Percentiles rank a stretch among this genome's conserved stretches.
phyloP scores from a whole-genome alignment of 2,329 filamentous ascomycete species.

The Apiospora phragmitis region DNA sequence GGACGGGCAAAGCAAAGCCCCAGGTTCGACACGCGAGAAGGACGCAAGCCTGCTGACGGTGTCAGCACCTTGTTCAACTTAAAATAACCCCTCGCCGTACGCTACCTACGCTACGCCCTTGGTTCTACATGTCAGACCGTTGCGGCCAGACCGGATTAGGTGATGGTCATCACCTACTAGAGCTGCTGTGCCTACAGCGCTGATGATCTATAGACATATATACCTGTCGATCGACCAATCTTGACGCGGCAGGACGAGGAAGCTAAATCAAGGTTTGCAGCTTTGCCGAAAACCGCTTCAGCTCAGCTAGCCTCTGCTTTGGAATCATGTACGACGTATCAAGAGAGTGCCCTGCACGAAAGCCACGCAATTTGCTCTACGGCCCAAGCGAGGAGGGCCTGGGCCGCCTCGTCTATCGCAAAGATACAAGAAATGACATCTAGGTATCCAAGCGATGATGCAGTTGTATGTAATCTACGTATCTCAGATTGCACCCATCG shows the following conservation, averaged over 20 bases:
- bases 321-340: neutral
- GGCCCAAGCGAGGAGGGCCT: neutral
- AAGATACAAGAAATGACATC: neutral
- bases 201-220: neutral
- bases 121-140: neutral
- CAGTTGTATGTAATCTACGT: neutral
- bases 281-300: neutral
- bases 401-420: neutral
- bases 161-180: too few relatives aligned
- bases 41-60: neutral
- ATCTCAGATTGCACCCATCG: neutral
- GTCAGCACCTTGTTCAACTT: conserved; percentile 12
- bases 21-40: neutral
- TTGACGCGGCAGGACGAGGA: neutral
- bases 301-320: neutral
- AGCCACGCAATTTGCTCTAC: neutral
- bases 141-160: neutral
- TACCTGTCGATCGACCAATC: neutral
- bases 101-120: neutral
- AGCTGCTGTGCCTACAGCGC: neutral
- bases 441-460: neutral
- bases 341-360: neutral
- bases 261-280: neutral
- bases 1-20: conserved; percentile 1
- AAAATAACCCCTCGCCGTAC: conserved; percentile 7